phyloP scores from a whole-genome alignment of 306 rosid genomes.

The Cucumis melo region DNA sequence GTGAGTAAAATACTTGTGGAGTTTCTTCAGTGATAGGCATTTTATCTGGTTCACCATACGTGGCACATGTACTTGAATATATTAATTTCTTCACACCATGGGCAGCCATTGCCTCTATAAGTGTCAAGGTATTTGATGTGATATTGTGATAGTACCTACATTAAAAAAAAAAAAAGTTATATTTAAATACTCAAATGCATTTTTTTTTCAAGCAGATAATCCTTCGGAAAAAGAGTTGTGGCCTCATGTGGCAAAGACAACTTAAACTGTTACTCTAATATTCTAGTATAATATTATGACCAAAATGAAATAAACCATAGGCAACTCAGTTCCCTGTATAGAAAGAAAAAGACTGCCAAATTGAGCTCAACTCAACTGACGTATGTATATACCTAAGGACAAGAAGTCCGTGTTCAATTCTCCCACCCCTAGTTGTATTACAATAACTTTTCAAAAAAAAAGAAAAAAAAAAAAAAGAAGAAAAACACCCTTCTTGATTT shows the following conservation, averaged over 20 bases:
- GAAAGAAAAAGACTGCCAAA: no score
- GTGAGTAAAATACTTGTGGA: conserved; percentile 38
- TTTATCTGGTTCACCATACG: conserved; percentile 93
- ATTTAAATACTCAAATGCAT: conserved; percentile 5
- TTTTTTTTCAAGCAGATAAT: conserved; percentile 2
- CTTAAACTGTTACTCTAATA: background rate
- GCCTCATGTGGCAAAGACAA: background rate
- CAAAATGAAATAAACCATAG: no score
- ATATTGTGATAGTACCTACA: conserved; percentile 95
- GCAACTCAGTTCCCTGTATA: no score
- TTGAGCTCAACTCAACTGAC: no score
- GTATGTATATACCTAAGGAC: no score
- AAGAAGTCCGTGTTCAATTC: no score
- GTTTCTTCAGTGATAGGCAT: conserved; percentile 97
- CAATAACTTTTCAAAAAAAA: no score
- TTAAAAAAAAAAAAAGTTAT: conserved; percentile 8
- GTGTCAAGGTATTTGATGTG: conserved; percentile 80
- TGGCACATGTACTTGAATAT: conserved; percentile 97
- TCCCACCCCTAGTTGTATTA: no score
- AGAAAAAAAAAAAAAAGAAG: no score
- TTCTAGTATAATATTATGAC: background rate
- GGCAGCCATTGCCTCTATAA: conserved; percentile 71
- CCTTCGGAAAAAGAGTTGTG: background rate
- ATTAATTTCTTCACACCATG: conserved; percentile 73
- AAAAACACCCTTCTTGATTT: no score